These are phyloP conservation scores for Kalanchoe fedtschenkoi DNA, from an alignment of 164 flowering plant genomes.

Conservation along the genomic window DNA sequence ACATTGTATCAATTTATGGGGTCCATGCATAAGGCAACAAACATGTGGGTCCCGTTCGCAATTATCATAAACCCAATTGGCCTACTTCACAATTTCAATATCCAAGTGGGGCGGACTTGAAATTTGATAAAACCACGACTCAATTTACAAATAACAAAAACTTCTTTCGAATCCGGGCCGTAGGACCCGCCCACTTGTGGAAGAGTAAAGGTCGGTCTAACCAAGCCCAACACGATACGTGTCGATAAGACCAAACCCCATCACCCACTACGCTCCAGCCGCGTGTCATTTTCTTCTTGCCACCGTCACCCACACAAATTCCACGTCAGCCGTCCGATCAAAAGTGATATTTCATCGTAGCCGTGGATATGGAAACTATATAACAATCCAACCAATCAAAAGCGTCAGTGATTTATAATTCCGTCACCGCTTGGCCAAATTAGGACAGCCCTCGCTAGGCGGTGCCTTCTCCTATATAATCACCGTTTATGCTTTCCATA, in stretches of 20 bases:
- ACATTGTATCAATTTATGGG: not conserved
- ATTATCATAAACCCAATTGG: not conserved
- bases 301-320: too few species aligned
- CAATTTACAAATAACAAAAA: not conserved
- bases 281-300: not conserved
- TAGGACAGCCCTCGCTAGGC: not conserved
- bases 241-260: not conserved
- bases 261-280: not conserved
- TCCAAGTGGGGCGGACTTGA: not conserved
- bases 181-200: not conserved
- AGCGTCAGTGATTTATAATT: not conserved
- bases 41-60: not conserved
- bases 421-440: not conserved
- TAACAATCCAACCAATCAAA: too few species aligned
- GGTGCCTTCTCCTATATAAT: not conserved
- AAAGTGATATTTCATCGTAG: not conserved
- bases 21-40: not conserved
- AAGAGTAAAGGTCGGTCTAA: not conserved
- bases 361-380: too few species aligned
- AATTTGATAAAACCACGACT: not conserved
- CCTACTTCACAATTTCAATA: not conserved
- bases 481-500: not conserved
- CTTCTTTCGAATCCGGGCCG: not conserved
- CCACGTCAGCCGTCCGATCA: not conserved
- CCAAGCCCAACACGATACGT: not conserved